A percentile compares a stretch with the other conserved stretches of the same genome.
phyloP scores from a whole-genome alignment of 2,329 filamentous ascomycete species.

The Pyrenophora teres region DNA sequence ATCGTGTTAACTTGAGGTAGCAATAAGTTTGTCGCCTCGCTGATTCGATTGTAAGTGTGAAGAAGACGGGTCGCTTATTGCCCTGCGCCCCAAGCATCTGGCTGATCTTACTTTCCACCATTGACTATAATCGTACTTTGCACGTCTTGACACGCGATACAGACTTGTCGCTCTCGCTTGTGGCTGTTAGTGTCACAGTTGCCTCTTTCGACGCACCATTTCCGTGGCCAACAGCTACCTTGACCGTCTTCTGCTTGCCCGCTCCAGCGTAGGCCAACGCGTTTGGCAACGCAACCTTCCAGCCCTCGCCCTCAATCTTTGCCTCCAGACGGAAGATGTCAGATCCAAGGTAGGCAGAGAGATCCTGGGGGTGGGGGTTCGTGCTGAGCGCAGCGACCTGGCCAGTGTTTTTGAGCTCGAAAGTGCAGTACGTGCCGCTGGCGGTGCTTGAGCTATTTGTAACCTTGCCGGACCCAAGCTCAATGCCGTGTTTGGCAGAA shows the following conservation, averaged over 20 bases:
- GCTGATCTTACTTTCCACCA: too few relatives aligned
- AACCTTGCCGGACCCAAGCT: slow-evolving; percentile 36
- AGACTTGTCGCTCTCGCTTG: slow-evolving; percentile 49
- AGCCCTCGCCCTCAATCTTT: slow-evolving; percentile 52
- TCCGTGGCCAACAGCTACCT: slow-evolving; percentile 50
- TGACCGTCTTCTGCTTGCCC: slow-evolving; percentile 47
- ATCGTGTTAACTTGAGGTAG: too few relatives aligned
- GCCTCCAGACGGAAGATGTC: slow-evolving; percentile 58
- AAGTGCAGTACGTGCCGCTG: slow-evolving; percentile 51
- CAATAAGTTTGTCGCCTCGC: too few relatives aligned
- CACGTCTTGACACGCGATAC: background rate
- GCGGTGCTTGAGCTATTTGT: slow-evolving; percentile 25
- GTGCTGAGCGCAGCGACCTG: slow-evolving; percentile 21
- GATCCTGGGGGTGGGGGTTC: slow-evolving; percentile 40
- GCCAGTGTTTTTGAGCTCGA: slow-evolving; percentile 56
- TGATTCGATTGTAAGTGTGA: too few relatives aligned
- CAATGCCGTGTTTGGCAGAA: slow-evolving; percentile 43
- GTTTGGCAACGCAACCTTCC: slow-evolving; percentile 52
- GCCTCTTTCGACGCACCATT: slow-evolving; percentile 39
- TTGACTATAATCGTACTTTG: background rate
- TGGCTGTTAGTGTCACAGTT: slow-evolving; percentile 52
- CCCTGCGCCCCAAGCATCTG: too few relatives aligned
- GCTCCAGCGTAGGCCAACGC: slow-evolving; percentile 50
- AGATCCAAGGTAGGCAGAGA: slow-evolving; percentile 49
- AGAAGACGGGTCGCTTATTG: too few relatives aligned